These are phyloP conservation scores for Plasmodium billcollinsi DNA, from an alignment of 169 alveolate species.

Conservation along the genomic window DNA sequence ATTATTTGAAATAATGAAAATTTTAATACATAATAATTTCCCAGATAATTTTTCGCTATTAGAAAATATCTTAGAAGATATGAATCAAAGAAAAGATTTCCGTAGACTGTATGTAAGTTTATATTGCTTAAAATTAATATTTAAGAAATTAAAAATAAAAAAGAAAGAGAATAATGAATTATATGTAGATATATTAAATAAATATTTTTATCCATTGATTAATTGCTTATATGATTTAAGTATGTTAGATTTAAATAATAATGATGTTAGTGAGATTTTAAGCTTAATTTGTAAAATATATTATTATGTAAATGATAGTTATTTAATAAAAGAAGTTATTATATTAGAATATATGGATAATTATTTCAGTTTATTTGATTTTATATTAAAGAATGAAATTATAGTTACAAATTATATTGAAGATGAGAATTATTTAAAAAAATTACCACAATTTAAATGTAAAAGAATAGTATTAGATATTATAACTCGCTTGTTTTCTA, in stretches of 20 bases:
- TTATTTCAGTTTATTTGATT: conserved; percentile 59
- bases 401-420: conserved; percentile 27
- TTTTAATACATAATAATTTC: conserved; percentile 44
- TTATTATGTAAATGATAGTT: conserved; percentile 60
- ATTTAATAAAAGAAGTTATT: conserved; percentile 45
- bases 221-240: conserved; percentile 67
- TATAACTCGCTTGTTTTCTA: conserved; percentile 37
- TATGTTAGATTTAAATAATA: conserved; percentile 44
- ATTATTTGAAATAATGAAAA: conserved; percentile 58
- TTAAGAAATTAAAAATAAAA: conserved; percentile 62
- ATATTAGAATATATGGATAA: conserved; percentile 66
- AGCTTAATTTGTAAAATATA: conserved; percentile 61
- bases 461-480: conserved; percentile 46
- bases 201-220: conserved; percentile 58
- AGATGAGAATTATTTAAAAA: conserved; percentile 60
- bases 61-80: conserved; percentile 51
- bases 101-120: conserved; percentile 48
- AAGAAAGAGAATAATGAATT: conserved; percentile 53
- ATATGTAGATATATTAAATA: conserved; percentile 50
- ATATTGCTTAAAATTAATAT: conserved; percentile 53
- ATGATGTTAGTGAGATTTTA: conserved; percentile 47
- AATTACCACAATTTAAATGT: conserved; percentile 64
- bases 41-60: conserved; percentile 32
- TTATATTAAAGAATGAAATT: conserved; percentile 62
- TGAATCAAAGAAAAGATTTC: conserved; percentile 65